A percentile compares a stretch with the other conserved stretches of the same genome.
phyloP scores from a whole-genome alignment of 2,329 filamentous ascomycete species.

The Akanthomyces muscarius region DNA sequence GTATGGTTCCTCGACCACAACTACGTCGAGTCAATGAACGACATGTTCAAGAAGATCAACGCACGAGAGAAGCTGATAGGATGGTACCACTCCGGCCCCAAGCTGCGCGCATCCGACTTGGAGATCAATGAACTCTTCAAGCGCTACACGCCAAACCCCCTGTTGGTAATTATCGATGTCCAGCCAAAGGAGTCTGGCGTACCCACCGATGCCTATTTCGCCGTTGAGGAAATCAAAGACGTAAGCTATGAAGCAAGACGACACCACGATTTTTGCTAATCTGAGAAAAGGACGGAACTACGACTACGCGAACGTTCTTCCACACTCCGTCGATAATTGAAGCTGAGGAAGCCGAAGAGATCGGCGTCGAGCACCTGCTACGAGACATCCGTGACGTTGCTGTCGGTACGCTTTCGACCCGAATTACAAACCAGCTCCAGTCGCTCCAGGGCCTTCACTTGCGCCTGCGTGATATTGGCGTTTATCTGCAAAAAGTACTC shows the following conservation, averaged over 20 bases:
- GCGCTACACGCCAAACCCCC: slow-evolving; percentile 92
- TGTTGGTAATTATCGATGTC: slow-evolving; percentile 97
- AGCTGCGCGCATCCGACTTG: slow-evolving; percentile 91
- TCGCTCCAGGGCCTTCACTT: slow-evolving; percentile 94
- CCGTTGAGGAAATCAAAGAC: slow-evolving; percentile 99
- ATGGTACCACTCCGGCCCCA: slow-evolving; percentile 98
- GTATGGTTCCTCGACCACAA: slow-evolving; percentile 99
- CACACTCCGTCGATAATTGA: slow-evolving; percentile 98
- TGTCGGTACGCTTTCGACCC: slow-evolving; percentile 90
- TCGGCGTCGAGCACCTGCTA: slow-evolving; percentile 95
- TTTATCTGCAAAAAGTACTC: slow-evolving; percentile 93
- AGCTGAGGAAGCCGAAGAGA: slow-evolving; percentile 97
- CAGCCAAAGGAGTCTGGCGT: slow-evolving; percentile 97
- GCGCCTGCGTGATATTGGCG: slow-evolving; percentile 88
- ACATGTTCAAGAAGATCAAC: slow-evolving; percentile 99
- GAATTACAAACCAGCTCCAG: slow-evolving; percentile 96
- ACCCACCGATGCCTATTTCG: slow-evolving; percentile 97
- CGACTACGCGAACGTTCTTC: slow-evolving; percentile 94
- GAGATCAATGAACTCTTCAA: slow-evolving; percentile 99
- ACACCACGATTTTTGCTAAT: neutral
- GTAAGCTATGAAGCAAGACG: slow-evolving; percentile 48
- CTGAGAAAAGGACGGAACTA: slow-evolving; percentile 77
- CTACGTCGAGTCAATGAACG: slow-evolving; percentile 98
- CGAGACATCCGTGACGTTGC: slow-evolving; percentile 98
- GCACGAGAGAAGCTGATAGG: slow-evolving; percentile 97